A percentile compares a stretch with the other conserved stretches of the same genome.
Conservation (phyloP, 2,329 filamentous ascomycete species). For the Neoarthrinium moseri region DNA sequence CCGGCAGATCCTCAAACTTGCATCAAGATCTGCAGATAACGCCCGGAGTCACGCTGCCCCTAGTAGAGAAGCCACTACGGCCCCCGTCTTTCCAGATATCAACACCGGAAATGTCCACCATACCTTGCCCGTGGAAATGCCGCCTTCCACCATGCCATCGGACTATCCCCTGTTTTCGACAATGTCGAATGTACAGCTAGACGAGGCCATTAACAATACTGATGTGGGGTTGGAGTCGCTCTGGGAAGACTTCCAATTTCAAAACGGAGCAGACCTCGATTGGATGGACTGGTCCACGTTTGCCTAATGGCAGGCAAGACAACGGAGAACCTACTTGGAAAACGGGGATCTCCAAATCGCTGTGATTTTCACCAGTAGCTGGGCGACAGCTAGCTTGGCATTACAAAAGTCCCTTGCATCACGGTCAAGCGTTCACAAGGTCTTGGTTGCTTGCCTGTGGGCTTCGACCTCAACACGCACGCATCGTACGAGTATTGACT, state of each 20-base stretch:
- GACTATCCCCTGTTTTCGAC: slow-evolving; percentile 32
- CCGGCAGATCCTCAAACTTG: slow-evolving; percentile 43
- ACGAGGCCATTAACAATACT: slow-evolving; percentile 32
- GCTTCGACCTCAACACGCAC: too few relatives aligned
- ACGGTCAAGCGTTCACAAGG: too few relatives aligned
- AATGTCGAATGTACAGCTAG: slow-evolving; percentile 33
- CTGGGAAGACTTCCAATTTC: slow-evolving; percentile 33
- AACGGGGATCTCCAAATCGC: too few relatives aligned
- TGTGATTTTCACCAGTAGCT: too few relatives aligned
- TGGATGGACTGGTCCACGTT: slow-evolving; percentile 33
- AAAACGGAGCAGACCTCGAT: slow-evolving; percentile 29
- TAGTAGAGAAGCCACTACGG: slow-evolving; percentile 17
- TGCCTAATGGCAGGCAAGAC: background rate
- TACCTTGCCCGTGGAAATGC: slow-evolving; percentile 21
- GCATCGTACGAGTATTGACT: too few relatives aligned
- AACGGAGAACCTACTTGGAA: background rate
- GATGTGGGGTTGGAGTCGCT: slow-evolving; percentile 29
- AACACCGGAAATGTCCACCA: slow-evolving; percentile 17
- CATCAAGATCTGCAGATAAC: slow-evolving; percentile 24
- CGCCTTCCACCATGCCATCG: slow-evolving; percentile 18
- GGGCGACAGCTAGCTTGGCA: too few relatives aligned
- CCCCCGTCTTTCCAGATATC: slow-evolving; percentile 17
- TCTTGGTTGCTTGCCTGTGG: too few relatives aligned
- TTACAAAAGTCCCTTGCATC: too few relatives aligned
- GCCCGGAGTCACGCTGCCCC: slow-evolving; percentile 16